Conservation (phyloP, 176 grass and related monocot species). For the Saccharum spontaneum region DNA sequence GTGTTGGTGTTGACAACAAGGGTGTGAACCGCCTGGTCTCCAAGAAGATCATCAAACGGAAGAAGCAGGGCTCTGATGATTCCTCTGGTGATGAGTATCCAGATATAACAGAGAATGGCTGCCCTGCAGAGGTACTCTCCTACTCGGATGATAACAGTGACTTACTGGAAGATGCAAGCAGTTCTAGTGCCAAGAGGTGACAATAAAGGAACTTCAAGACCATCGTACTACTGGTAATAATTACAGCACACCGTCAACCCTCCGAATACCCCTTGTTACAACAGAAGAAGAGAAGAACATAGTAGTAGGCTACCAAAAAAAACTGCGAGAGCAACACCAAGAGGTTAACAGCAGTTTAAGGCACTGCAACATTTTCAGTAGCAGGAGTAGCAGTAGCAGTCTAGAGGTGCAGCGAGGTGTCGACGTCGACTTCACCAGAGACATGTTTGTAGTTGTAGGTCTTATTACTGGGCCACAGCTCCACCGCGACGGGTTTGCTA, state of each 20-base stretch:
- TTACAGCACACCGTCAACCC: slow-evolving; percentile 43
- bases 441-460: slow-evolving; percentile 36
- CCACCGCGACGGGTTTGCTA: slow-evolving; percentile 22
- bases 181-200: slow-evolving; percentile 34
- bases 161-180: slow-evolving; percentile 43
- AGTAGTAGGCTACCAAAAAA: slow-evolving; percentile 39
- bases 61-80: slow-evolving; percentile 46
- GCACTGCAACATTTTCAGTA: slow-evolving; percentile 26
- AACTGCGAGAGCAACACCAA: slow-evolving; percentile 38
- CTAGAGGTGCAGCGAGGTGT: slow-evolving; percentile 86
- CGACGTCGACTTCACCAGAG: slow-evolving; percentile 54
- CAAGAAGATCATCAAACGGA: slow-evolving; percentile 68
- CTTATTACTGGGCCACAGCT: slow-evolving; percentile 47
- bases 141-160: slow-evolving; percentile 31
- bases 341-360: slow-evolving; percentile 39
- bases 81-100: neutral
- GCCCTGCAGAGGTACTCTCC: slow-evolving; percentile 46
- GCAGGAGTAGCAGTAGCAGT: slow-evolving; percentile 30
- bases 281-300: slow-evolving; percentile 39
- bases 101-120: slow-evolving; percentile 45
- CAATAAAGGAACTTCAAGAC: slow-evolving; percentile 34
- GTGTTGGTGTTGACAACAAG: slow-evolving; percentile 48
- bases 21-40: slow-evolving; percentile 55
- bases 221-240: slow-evolving; percentile 62
- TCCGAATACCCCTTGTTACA: slow-evolving; percentile 30